A percentile compares a stretch with the other conserved stretches of the same genome.
These are phyloP conservation scores for Suillus discolor DNA, from an alignment of 768 basidiomycete genomes.

Conservation along the genomic window DNA sequence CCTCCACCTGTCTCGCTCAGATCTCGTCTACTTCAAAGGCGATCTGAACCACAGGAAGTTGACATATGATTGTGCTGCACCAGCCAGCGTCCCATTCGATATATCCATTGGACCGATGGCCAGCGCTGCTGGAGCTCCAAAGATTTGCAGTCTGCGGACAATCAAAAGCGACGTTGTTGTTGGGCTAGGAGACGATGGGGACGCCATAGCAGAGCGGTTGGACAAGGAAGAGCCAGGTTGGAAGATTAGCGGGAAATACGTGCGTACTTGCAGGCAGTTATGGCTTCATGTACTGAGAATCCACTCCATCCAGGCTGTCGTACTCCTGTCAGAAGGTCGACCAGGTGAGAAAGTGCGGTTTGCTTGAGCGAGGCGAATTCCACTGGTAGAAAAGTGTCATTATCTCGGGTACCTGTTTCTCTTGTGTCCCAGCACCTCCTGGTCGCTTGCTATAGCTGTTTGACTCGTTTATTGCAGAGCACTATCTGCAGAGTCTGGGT, in stretches of 20 bases:
- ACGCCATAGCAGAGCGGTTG: conserved; percentile 73
- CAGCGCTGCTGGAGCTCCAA: conserved; percentile 83
- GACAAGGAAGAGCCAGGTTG: conserved; percentile 89
- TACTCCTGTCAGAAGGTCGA: conserved; percentile 84
- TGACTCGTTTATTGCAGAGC: not conserved
- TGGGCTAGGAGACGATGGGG: conserved; percentile 70
- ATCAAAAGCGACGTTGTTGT: conserved; percentile 97
- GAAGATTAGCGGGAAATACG: conserved; percentile 98
- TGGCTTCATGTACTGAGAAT: conserved; percentile 18
- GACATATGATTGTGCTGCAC: conserved; percentile 85
- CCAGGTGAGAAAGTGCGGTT: conserved; percentile 89
- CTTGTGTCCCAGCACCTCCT: not conserved
- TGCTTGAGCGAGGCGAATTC: conserved; percentile 37
- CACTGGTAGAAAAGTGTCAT: not conserved
- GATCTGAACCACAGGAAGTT: conserved; percentile 92
- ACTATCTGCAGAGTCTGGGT: not conserved
- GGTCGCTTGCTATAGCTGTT: too few species aligned
- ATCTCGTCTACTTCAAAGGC: conserved; percentile 94
- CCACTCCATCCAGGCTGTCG: conserved; percentile 62
- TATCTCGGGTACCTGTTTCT: not conserved
- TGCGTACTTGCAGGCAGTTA: conserved; percentile 42
- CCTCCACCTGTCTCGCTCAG: conserved; percentile 85
- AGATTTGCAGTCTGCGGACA: conserved; percentile 83
- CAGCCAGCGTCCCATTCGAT: conserved; percentile 86
- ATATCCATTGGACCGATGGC: conserved; percentile 93